Evolutionary conservation across 164 flowering plant genomes (phyloP).

Genomic region (Piper betle): DNA sequence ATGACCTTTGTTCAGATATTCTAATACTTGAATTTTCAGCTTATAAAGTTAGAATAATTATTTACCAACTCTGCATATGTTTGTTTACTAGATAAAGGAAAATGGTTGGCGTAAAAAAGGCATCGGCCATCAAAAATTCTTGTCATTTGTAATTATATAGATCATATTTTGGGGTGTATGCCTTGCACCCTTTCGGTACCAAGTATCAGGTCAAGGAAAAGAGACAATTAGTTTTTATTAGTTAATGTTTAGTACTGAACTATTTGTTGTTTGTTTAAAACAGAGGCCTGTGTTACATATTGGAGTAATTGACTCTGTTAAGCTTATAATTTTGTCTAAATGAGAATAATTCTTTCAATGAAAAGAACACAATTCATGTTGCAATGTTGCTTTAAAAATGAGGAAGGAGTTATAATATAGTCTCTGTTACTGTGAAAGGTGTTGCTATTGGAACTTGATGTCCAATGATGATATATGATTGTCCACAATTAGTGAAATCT

Average conservation of each 20-base stretch:
- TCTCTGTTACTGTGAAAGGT: slow-evolving; percentile 25
- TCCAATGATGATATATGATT: slow-evolving; percentile 16
- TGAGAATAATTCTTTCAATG: slow-evolving; percentile 24
- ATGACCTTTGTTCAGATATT: no score
- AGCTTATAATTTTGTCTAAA: slow-evolving; percentile 19
- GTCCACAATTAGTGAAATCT: slow-evolving; percentile 21
- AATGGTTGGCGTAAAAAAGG: no score
- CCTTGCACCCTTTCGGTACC: no score
- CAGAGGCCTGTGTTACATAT: slow-evolving; percentile 15
- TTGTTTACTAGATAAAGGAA: no score
- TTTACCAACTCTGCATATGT: no score
- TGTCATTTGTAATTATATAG: no score
- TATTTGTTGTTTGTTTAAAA: slow-evolving; percentile 1
- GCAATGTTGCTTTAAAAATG: slow-evolving; percentile 15
- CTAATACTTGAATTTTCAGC: no score
- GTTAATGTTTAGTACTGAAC: neutral
- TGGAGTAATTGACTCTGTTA: slow-evolving; percentile 20
- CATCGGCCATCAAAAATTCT: no score
- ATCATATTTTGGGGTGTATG: no score
- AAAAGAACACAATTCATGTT: slow-evolving; percentile 16
- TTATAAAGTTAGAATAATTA: no score
- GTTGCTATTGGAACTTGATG: slow-evolving; percentile 22
- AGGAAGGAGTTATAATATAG: slow-evolving; percentile 16
- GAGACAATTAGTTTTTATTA: no score
- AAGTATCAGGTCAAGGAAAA: no score